A percentile compares a stretch with the other conserved stretches of the same genome.
These are phyloP conservation scores for Ampelocalamus luodianensis DNA, from an alignment of 176 grass and related monocot species.

Conservation along the genomic window DNA sequence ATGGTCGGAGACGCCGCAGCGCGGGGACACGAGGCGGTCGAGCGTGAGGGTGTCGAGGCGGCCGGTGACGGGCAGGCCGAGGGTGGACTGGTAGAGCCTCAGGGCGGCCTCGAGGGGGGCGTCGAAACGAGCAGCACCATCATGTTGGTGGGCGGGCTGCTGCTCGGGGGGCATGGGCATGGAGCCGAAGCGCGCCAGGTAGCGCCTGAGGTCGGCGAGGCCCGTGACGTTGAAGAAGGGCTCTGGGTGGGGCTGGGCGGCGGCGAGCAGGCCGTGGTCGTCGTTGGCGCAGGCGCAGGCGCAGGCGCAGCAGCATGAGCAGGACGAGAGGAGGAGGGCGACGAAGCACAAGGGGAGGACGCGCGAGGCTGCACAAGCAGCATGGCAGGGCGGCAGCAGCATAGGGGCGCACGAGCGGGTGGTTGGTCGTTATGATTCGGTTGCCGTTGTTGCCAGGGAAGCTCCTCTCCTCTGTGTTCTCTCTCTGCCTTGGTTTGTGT, in stretches of 20 bases:
- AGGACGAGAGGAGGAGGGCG: neutral
- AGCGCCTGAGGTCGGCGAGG: neutral
- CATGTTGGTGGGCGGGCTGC: neutral
- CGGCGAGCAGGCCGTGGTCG: neutral
- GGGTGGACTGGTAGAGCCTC: neutral
- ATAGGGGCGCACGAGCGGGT: too few relatives aligned
- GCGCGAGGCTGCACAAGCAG: too few relatives aligned
- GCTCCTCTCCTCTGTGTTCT: too few relatives aligned
- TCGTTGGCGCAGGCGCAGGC: neutral
- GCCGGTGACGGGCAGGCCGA: neutral
- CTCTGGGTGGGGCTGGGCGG: neutral
- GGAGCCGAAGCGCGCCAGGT: slow-evolving; percentile 36
- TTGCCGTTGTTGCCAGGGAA: too few relatives aligned
- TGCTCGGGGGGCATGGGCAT: neutral
- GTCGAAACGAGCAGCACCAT: too few relatives aligned
- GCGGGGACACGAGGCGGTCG: neutral
- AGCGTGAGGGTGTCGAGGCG: neutral
- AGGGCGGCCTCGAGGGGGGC: neutral
- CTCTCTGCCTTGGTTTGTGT: too few relatives aligned
- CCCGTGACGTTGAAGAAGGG: neutral
- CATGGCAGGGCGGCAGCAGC: too few relatives aligned
- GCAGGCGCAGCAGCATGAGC: neutral
- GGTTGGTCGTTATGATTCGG: too few relatives aligned
- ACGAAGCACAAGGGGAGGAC: neutral
- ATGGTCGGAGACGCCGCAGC: neutral